These are phyloP conservation scores for Ulvella scutata DNA, from an alignment of 139 green algal species.

Conservation along the genomic window DNA sequence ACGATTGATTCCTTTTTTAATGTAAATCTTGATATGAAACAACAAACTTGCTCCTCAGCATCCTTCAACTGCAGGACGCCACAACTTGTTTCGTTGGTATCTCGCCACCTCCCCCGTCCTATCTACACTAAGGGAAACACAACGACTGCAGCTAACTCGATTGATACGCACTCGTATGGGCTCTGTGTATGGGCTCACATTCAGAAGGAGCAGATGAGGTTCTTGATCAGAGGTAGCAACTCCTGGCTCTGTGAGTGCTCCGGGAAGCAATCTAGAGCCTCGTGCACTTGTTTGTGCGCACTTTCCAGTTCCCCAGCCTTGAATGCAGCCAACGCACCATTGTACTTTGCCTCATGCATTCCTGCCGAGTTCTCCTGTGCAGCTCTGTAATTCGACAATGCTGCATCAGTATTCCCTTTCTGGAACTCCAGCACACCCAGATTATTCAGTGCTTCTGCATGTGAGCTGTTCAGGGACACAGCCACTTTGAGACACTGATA, in stretches of 20 bases:
- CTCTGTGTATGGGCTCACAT: no score
- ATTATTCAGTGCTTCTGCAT: slow-evolving; percentile 62
- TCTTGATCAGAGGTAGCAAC: slow-evolving; percentile 41
- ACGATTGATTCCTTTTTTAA: no score
- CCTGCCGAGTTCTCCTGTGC: slow-evolving; percentile 12
- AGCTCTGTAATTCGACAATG: slow-evolving; percentile 15
- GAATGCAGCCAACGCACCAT: slow-evolving; percentile 47
- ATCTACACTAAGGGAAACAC: no score
- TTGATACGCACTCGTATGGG: no score
- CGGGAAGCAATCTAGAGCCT: slow-evolving; percentile 34
- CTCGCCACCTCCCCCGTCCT: no score
- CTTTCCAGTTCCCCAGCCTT: slow-evolving; percentile 43
- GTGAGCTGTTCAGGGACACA: slow-evolving; percentile 38
- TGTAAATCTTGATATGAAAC: no score
- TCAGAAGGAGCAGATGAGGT: no score
- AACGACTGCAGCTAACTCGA: no score
- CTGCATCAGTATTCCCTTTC: slow-evolving; percentile 33
- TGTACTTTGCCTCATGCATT: slow-evolving; percentile 57
- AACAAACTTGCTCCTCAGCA: no score
- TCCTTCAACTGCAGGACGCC: no score
- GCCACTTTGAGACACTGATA: slow-evolving; percentile 46
- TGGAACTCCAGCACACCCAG: slow-evolving; percentile 55
- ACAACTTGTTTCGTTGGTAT: no score
- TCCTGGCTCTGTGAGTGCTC: slow-evolving; percentile 52
- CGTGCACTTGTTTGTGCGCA: slow-evolving; percentile 11